A percentile compares a stretch with the other conserved stretches of the same genome.
Conservation (phyloP, 352 stramenopile genomes). For the Phytophthora europaea region DNA sequence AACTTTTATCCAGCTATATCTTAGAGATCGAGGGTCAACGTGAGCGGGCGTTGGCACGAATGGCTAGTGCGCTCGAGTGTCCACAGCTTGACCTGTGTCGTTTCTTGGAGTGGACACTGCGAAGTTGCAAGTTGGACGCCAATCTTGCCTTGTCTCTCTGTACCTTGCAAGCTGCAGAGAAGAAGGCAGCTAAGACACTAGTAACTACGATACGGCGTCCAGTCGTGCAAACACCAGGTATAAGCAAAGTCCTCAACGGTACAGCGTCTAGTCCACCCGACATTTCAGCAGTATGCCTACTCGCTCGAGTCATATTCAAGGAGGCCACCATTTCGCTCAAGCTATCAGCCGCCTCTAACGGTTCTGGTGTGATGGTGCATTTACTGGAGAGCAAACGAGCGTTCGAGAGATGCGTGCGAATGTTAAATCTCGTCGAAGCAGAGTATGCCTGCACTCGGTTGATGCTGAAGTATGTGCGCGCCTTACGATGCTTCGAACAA, state of each 20-base stretch:
- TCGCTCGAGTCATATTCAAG: conserved; percentile 49
- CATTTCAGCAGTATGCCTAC: conserved; percentile 31
- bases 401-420: conserved; percentile 29
- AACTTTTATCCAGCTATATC: conserved; percentile 40
- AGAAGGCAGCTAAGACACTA: conserved; percentile 24
- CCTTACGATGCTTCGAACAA: conserved; percentile 17
- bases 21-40: conserved; percentile 51
- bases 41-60: conserved; percentile 27
- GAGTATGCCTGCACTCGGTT: conserved; percentile 25
- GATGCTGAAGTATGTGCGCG: conserved; percentile 24
- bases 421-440: conserved; percentile 28
- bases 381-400: conserved; percentile 27
- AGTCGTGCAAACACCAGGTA: conserved; percentile 7
- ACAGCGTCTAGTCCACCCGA: conserved; percentile 14
- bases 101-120: conserved; percentile 47
- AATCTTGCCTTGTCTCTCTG: conserved; percentile 20
- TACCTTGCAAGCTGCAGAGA: conserved; percentile 33
- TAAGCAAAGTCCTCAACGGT: neutral
- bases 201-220: conserved; percentile 21
- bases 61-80: conserved; percentile 29
- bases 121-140: conserved; percentile 33
- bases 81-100: conserved; percentile 36
- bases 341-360: conserved; percentile 13
- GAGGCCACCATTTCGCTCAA: conserved; percentile 37
- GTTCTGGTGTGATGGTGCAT: conserved; percentile 1